These are phyloP conservation scores for Limnanthes douglasii DNA, from an alignment of 345 rosid genomes.

Conservation along the genomic window DNA sequence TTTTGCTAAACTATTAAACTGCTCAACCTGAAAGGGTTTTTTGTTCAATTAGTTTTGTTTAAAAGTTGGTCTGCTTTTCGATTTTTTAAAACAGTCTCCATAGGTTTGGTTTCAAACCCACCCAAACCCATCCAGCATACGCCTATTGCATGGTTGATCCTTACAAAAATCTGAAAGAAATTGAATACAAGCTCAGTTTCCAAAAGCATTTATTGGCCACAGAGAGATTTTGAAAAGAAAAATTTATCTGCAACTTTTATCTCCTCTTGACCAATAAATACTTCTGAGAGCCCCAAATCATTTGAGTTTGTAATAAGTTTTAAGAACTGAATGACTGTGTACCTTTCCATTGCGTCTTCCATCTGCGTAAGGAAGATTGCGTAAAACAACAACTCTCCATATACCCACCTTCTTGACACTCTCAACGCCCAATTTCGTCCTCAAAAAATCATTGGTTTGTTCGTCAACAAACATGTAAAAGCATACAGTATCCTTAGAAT, in stretches of 20 bases:
- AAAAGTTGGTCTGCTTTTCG: too few species aligned
- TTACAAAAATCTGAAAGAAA: too few species aligned
- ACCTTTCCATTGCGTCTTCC: constrained; percentile 97
- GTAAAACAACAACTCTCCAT: constrained; percentile 86
- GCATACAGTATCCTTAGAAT: constrained; percentile 63
- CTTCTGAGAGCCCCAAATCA: neutral
- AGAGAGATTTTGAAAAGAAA: constrained; percentile 1
- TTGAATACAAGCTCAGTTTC: constrained; percentile 87
- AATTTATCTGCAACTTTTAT: neutral
- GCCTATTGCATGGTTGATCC: too few species aligned
- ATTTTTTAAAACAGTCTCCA: too few species aligned
- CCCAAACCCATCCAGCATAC: too few species aligned
- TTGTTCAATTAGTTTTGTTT: too few species aligned
- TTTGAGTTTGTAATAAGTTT: constrained; percentile 1
- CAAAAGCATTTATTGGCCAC: constrained; percentile 16
- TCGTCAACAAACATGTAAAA: constrained; percentile 96
- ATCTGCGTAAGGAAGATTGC: constrained; percentile 74
- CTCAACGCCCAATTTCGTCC: constrained; percentile 36
- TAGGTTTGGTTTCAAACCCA: too few species aligned
- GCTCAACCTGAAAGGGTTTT: too few species aligned
- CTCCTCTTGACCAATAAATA: neutral
- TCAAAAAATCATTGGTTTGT: constrained; percentile 76
- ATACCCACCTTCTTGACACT: constrained; percentile 50
- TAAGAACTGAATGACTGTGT: constrained; percentile 4
- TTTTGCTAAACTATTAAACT: too few species aligned